Percentiles rank a stretch among this genome's conserved stretches.
Evolutionary conservation across 345 rosid species (phyloP).

Genomic region (Durio zibethinus): DNA sequence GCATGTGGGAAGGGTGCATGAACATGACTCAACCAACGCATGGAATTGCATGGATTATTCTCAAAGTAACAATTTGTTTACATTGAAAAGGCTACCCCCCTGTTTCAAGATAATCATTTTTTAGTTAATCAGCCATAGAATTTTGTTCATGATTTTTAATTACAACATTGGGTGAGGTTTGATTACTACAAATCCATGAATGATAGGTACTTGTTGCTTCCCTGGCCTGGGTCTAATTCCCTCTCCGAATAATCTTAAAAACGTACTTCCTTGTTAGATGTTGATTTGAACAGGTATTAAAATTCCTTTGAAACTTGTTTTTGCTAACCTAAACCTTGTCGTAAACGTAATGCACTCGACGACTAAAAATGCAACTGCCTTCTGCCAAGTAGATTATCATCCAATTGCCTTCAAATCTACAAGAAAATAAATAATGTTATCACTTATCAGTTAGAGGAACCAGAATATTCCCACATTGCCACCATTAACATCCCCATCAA

Average conservation of each 20-base stretch:
- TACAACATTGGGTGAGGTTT: not conserved
- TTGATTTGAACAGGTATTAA: not conserved
- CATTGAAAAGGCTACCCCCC: not conserved
- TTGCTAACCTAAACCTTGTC: not conserved
- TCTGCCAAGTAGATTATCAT: no score
- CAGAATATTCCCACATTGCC: slow-evolving; percentile 12
- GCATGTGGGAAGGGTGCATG: not conserved
- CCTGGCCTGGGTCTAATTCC: no score
- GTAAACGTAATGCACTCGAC: not conserved
- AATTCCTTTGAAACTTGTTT: not conserved
- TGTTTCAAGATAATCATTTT: not conserved
- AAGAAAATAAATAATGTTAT: not conserved
- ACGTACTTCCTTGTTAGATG: no score
- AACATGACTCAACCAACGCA: slow-evolving; percentile 1
- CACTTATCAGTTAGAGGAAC: not conserved
- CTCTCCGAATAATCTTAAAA: no score
- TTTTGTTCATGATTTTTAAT: not conserved
- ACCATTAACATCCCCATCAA: slow-evolving; percentile 15
- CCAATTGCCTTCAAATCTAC: not conserved
- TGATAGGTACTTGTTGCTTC: not conserved
- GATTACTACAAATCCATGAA: no score
- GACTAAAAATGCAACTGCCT: not conserved
- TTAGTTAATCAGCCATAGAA: not conserved
- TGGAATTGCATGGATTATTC: not conserved
- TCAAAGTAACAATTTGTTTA: not conserved